A percentile compares a stretch with the other conserved stretches of the same genome.
Conservation (phyloP, 306 rosid species). For the Crataegus laevigata region DNA sequence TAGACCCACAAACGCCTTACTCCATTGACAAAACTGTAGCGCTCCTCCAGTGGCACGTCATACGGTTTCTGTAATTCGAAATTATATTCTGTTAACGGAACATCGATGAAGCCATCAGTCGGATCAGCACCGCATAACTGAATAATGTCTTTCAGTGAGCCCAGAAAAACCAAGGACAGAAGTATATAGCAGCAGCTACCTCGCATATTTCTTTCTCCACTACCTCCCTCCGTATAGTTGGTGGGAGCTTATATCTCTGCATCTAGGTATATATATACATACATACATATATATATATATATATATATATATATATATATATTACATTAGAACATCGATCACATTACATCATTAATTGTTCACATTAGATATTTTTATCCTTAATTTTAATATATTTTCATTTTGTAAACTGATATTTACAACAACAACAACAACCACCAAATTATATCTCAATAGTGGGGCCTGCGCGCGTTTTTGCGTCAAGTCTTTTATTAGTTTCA, state of each 20-base stretch:
- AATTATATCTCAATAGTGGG: too few relatives aligned
- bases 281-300: too few relatives aligned
- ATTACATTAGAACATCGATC: too few relatives aligned
- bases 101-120: background rate
- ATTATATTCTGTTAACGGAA: background rate
- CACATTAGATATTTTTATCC: too few relatives aligned
- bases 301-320: too few relatives aligned
- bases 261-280: too few relatives aligned
- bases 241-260: background rate
- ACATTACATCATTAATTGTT: too few relatives aligned
- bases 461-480: too few relatives aligned
- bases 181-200: background rate
- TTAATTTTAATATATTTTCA: too few relatives aligned
- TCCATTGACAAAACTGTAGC: slow-evolving; percentile 29
- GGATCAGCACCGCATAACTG: slow-evolving; percentile 3
- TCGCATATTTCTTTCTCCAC: background rate
- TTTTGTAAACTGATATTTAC: too few relatives aligned
- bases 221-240: background rate
- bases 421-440: too few relatives aligned
- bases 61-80: slow-evolving; percentile 7
- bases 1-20: slow-evolving; percentile 36
- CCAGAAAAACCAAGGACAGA: background rate
- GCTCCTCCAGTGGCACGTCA: slow-evolving; percentile 23
- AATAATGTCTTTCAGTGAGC: background rate
- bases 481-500: too few relatives aligned